These are phyloP conservation scores for Fusarium bulbicola DNA, from an alignment of 2,329 filamentous ascomycete genomes.

Conservation along the genomic window DNA sequence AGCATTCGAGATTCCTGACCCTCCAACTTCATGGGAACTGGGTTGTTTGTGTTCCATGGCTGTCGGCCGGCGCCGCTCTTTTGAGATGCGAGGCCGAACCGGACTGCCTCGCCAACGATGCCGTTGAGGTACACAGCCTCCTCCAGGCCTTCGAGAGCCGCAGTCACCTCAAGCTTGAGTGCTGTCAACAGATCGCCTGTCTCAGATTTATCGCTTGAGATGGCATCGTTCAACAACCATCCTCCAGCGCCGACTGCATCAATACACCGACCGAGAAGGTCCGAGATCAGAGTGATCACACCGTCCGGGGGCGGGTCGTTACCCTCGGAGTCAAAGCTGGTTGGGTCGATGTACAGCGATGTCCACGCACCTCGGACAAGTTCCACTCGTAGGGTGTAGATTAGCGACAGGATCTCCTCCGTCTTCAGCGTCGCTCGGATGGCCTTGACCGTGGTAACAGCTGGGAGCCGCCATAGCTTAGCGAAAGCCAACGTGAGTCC, in stretches of 20 bases:
- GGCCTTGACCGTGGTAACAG: constrained; percentile 66
- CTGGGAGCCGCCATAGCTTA: constrained; percentile 73
- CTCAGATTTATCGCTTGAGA: constrained; percentile 61
- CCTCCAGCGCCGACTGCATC: constrained; percentile 79
- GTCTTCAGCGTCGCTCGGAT: constrained; percentile 71
- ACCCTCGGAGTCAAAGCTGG: constrained; percentile 55
- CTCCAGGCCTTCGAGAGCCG: constrained; percentile 76
- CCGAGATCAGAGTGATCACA: constrained; percentile 75
- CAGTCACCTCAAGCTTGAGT: constrained; percentile 74
- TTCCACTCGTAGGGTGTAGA: constrained; percentile 77
- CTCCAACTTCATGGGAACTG: constrained; percentile 54
- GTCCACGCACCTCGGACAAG: constrained; percentile 81
- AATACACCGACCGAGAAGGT: constrained; percentile 76
- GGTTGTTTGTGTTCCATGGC: constrained; percentile 51
- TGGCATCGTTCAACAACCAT: constrained; percentile 73
- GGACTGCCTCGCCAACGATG: constrained; percentile 71
- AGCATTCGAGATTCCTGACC: constrained; percentile 62
- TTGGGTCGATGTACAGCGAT: constrained; percentile 71
- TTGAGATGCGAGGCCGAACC: constrained; percentile 60
- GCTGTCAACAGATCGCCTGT: constrained; percentile 71
- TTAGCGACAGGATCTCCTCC: constrained; percentile 75
- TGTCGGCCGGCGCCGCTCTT: constrained; percentile 44
- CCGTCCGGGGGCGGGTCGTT: constrained; percentile 66
- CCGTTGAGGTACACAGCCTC: constrained; percentile 73
- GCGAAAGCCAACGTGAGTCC: constrained; percentile 74